Percentiles rank a stretch among this genome's conserved stretches.
phyloP scores from a whole-genome alignment of 768 basidiomycete species.

The Tricholoma flavovirens region DNA sequence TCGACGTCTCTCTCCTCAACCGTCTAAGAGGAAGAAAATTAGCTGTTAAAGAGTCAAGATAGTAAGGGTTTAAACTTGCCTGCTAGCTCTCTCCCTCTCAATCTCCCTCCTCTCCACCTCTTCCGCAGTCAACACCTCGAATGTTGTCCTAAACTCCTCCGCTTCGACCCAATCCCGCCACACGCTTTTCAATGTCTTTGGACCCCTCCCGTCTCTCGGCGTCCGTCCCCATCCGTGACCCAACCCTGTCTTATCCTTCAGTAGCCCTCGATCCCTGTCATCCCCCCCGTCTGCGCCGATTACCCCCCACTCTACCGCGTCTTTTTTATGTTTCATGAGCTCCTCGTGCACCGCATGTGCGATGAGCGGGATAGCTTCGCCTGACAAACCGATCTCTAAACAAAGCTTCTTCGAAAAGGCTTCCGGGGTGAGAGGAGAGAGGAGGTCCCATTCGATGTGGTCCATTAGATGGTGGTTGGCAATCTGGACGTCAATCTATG shows the following conservation, averaged over 20 bases:
- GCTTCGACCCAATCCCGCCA: constrained; percentile 96
- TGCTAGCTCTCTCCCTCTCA: constrained; percentile 79
- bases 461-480: constrained; percentile 87
- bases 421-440: constrained; percentile 87
- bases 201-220: constrained; percentile 74
- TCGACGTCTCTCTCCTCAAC: constrained; percentile 35
- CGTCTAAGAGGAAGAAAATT: constrained; percentile 19
- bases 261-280: constrained; percentile 45
- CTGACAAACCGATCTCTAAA: constrained; percentile 79
- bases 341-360: constrained; percentile 95
- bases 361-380: constrained; percentile 84
- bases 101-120: constrained; percentile 89
- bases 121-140: constrained; percentile 82
- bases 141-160: constrained; percentile 83
- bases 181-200: constrained; percentile 76
- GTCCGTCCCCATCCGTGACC: constrained; percentile 73
- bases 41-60: neutral
- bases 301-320: constrained; percentile 92
- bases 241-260: constrained; percentile 80
- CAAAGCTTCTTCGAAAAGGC: constrained; percentile 76
- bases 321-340: constrained; percentile 90
- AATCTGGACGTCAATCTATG: constrained; percentile 94
- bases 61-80: constrained; percentile 30
- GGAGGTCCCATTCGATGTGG: constrained; percentile 98
- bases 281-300: constrained; percentile 52